Evolutionary conservation across 257 asterid species (phyloP).

Genomic region (Fraxinus excelsior): DNA sequence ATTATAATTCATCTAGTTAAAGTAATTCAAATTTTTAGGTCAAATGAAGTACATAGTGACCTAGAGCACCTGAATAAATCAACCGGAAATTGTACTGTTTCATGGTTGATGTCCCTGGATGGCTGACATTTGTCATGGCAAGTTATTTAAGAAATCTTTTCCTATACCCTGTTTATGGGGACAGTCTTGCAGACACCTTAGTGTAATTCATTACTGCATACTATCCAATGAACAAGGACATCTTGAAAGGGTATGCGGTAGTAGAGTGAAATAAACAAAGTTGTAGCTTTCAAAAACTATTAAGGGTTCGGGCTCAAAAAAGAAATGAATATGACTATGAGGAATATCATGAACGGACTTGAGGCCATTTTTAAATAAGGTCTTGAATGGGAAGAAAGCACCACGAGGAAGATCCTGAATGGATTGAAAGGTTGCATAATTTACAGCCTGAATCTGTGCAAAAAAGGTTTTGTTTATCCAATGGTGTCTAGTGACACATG

Average conservation of each 20-base stretch:
- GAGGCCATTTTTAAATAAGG: not conserved
- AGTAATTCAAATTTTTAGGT: not conserved
- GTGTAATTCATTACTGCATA: not conserved
- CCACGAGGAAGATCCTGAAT: slow-evolving; percentile 8
- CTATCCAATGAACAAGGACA: not conserved
- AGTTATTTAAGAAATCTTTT: not conserved
- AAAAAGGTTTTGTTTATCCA: not conserved
- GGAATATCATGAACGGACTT: not conserved
- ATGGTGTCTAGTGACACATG: slow-evolving; percentile 1
- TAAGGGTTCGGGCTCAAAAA: not conserved
- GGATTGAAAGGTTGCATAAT: not conserved
- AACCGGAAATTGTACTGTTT: slow-evolving; percentile 14
- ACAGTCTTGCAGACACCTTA: too few species aligned
- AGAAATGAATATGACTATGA: not conserved
- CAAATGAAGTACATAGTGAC: not conserved
- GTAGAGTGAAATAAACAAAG: not conserved
- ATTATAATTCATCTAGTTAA: slow-evolving; percentile 1
- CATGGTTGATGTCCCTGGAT: slow-evolving; percentile 10
- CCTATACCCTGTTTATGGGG: not conserved
- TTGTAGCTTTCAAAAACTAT: not conserved
- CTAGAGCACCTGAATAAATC: not conserved
- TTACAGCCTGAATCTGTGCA: not conserved
- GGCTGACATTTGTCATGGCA: not conserved
- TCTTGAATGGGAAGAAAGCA: not conserved
- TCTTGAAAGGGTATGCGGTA: not conserved